Percentiles rank a stretch among this genome's conserved stretches.
phyloP scores from a whole-genome alignment of 2,329 filamentous ascomycete genomes.

The Colletotrichum sojae region DNA sequence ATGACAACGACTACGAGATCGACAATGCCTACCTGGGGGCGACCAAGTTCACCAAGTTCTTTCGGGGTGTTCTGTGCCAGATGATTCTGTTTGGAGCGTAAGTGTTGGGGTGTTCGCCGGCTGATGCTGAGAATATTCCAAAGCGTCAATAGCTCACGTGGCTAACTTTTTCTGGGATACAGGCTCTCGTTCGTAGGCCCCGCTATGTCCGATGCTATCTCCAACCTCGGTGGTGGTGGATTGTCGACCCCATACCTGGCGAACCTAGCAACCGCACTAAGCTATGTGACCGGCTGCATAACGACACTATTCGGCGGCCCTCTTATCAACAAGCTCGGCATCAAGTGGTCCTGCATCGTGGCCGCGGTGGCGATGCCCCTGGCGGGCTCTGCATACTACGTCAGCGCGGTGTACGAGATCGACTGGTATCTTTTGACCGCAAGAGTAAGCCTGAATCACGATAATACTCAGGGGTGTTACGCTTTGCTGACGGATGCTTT shows the following conservation, averaged over 20 bases:
- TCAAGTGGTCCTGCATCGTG: constrained; percentile 54
- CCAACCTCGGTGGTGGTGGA: constrained; percentile 32
- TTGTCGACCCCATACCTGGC: constrained; percentile 35
- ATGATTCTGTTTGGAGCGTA: constrained; percentile 35
- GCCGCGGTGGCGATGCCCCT: constrained; percentile 52
- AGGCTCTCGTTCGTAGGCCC: constrained; percentile 33
- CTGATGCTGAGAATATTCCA: background rate
- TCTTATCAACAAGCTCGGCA: constrained; percentile 55
- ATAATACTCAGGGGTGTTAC: too few relatives aligned
- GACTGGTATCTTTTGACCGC: constrained; percentile 51
- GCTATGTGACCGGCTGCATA: constrained; percentile 23
- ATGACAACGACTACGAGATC: background rate
- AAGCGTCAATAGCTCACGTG: background rate
- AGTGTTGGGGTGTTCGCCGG: background rate
- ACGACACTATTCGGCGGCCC: constrained; percentile 49
- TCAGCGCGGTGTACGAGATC: constrained; percentile 47
- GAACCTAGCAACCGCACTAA: constrained; percentile 29
- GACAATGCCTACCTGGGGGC: constrained; percentile 22
- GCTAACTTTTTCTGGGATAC: background rate
- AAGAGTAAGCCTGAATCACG: constrained; percentile 35
- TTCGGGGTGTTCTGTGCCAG: constrained; percentile 26
- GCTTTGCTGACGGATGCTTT: too few relatives aligned
- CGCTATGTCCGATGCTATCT: constrained; percentile 36
- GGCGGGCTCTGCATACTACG: constrained; percentile 52
- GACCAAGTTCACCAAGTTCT: constrained; percentile 19